Conservation (phyloP, 2,329 filamentous ascomycete species). For the Onygenales sp. region DNA sequence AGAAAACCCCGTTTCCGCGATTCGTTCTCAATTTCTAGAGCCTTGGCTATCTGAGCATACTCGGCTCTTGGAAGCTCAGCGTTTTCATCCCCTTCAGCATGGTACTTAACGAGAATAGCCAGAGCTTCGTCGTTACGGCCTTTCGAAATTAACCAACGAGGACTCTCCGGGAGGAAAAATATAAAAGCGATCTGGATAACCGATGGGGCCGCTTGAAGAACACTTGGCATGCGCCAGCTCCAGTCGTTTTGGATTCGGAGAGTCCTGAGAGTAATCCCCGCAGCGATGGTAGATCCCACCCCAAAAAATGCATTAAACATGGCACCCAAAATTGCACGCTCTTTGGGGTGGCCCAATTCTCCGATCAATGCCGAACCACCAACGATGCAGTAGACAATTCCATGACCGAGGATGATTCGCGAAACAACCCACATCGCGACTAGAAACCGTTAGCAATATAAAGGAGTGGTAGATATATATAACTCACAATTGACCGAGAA, state of each 20-base stretch:
- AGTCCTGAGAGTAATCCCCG: slow-evolving; percentile 35
- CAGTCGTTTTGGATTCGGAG: slow-evolving; percentile 32
- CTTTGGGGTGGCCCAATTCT: slow-evolving; percentile 40
- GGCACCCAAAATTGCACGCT: slow-evolving; percentile 39
- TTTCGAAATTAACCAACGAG: slow-evolving; percentile 15
- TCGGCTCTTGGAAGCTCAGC: slow-evolving; percentile 47
- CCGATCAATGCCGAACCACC: slow-evolving; percentile 47
- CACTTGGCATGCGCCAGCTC: slow-evolving; percentile 52
- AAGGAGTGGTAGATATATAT: slow-evolving; percentile 11
- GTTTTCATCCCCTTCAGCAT: slow-evolving; percentile 40
- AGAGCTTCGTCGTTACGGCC: slow-evolving; percentile 17
- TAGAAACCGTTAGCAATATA: slow-evolving; percentile 11
- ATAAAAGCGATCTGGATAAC: slow-evolving; percentile 42
- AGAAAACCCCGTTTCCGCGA: slow-evolving; percentile 23
- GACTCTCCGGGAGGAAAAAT: slow-evolving; percentile 51
- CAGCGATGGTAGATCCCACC: slow-evolving; percentile 37
- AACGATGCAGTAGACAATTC: slow-evolving; percentile 48
- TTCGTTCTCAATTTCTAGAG: slow-evolving; percentile 45
- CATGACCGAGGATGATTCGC: slow-evolving; percentile 47
- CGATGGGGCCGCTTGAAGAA: slow-evolving; percentile 53
- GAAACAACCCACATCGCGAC: slow-evolving; percentile 49
- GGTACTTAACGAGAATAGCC: slow-evolving; percentile 26
- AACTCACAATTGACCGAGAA: slow-evolving; percentile 22
- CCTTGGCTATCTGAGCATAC: slow-evolving; percentile 48
- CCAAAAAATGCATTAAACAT: slow-evolving; percentile 43